Conservation (phyloP, 345 rosid species). For the Euphorbia pulcherrima region DNA sequence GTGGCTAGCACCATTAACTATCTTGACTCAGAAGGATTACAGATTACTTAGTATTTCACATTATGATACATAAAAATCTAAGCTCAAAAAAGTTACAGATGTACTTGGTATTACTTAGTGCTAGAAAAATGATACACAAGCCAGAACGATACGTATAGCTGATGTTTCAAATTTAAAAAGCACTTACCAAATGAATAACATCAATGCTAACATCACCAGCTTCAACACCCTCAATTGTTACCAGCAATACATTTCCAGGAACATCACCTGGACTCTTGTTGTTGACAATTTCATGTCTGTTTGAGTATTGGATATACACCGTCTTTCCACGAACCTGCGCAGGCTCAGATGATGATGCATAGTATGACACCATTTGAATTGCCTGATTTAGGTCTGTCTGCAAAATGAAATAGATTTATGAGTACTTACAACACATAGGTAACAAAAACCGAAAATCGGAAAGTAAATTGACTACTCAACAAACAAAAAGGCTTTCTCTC, state of each 20-base stretch:
- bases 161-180: neutral
- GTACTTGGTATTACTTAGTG: neutral
- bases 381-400: conserved; percentile 89
- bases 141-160: neutral
- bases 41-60: neutral
- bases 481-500: neutral
- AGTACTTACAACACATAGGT: conserved; percentile 12
- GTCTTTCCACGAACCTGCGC: conserved; percentile 95
- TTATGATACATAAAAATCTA: neutral
- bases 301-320: conserved; percentile 90
- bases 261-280: conserved; percentile 94
- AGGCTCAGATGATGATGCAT: conserved; percentile 95
- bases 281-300: conserved; percentile 92
- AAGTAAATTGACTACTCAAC: neutral
- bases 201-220: conserved; percentile 92
- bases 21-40: too few species aligned
- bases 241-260: conserved; percentile 91
- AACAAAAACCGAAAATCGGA: neutral
- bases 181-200: conserved; percentile 84
- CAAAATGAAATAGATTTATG: conserved; percentile 12
- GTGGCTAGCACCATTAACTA: too few species aligned
- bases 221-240: conserved; percentile 92
- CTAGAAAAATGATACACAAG: neutral
- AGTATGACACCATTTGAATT: conserved; percentile 92
- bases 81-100: neutral